Percentiles rank a stretch among this genome's conserved stretches.
phyloP scores from a whole-genome alignment of 805 yeast genomes.

The Blastobotrys chiropterorum region DNA sequence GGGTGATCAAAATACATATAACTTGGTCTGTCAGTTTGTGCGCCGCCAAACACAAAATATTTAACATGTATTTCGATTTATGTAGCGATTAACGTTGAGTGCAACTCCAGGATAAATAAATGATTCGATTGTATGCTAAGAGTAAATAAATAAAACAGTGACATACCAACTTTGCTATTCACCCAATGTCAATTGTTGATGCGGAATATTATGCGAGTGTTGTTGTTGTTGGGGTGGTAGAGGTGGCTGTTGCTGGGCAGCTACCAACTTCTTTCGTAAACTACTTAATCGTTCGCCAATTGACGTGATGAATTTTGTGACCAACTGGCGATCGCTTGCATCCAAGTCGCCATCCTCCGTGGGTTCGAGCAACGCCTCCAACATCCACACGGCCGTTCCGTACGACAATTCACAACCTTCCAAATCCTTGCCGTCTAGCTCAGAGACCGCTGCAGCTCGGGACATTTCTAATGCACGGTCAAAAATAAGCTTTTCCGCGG shows the following conservation, averaged over 20 bases:
- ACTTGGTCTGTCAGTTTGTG: too few species aligned
- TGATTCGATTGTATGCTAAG: background rate
- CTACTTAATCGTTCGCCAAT: conserved; percentile 75
- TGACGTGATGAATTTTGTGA: conserved; percentile 74
- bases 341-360: conserved; percentile 45
- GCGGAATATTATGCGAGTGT: too few species aligned
- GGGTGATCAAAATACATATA: too few species aligned
- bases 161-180: background rate
- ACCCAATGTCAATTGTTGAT: too few species aligned
- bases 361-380: conserved; percentile 77
- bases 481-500: conserved; percentile 78
- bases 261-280: conserved; percentile 46
- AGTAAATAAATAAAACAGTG: background rate
- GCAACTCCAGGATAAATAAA: background rate
- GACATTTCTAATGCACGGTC: conserved; percentile 93
- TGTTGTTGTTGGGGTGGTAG: too few species aligned
- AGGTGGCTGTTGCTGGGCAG: background rate
- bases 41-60: too few species aligned
- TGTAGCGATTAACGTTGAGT: background rate
- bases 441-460: conserved; percentile 84
- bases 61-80: too few species aligned
- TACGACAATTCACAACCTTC: conserved; percentile 80
- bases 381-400: conserved; percentile 92
- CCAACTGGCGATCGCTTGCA: conserved; percentile 64
- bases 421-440: conserved; percentile 66